Conservation (phyloP, 208 protist genomes). For the Strigomonas culicis region DNA sequence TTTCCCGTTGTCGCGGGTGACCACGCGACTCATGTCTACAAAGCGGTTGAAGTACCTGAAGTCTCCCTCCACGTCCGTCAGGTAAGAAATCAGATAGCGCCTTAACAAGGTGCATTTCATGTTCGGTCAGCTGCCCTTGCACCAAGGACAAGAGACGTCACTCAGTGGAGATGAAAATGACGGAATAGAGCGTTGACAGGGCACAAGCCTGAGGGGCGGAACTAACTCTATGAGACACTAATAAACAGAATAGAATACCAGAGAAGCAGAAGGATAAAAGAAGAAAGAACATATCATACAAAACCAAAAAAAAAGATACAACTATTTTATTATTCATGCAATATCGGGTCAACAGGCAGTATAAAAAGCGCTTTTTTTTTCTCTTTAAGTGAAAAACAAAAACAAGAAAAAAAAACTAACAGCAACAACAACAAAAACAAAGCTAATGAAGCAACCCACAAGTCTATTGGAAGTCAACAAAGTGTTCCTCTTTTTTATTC, state of each 20-base stretch:
- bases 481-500: too few species aligned
- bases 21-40: conserved; percentile 33
- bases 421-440: too few species aligned
- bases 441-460: not conserved
- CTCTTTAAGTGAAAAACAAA: conserved; percentile 2
- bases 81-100: conserved; percentile 27
- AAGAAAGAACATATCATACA: not conserved
- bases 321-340: not conserved
- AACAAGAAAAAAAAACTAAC: not conserved
- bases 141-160: too few species aligned
- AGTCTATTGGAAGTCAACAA: not conserved
- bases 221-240: not conserved
- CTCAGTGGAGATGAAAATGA: too few species aligned
- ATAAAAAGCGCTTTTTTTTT: not conserved
- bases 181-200: not conserved
- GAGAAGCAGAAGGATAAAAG: not conserved
- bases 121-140: not conserved
- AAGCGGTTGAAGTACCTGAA: conserved; percentile 45
- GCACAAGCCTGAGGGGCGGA: not conserved
- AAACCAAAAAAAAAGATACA: conserved; percentile 7
- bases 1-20: conserved; percentile 3
- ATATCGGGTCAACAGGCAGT: too few species aligned
- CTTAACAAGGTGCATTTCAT: not conserved
- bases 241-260: conserved; percentile 4
- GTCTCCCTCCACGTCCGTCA: conserved; percentile 75